Conservation (phyloP, 805 yeast species). For the Phaffomyces thermotolerans region DNA sequence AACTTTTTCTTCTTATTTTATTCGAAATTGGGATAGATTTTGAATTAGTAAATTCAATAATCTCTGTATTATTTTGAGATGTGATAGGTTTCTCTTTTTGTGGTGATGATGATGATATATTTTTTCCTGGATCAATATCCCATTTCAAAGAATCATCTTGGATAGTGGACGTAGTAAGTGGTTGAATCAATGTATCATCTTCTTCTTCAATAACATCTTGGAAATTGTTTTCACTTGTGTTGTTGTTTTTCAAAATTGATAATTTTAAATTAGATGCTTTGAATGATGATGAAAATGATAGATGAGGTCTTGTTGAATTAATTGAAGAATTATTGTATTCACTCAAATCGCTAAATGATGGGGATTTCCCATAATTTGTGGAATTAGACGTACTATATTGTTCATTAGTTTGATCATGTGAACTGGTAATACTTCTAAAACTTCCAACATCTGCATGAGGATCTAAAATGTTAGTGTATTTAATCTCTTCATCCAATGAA, state of each 20-base stretch:
- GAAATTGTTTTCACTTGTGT: background rate
- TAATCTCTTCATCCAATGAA: conserved; percentile 9
- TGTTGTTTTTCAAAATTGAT: conserved; percentile 8
- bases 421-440: conserved; percentile 10
- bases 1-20: conserved; percentile 1
- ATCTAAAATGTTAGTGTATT: conserved; percentile 1
- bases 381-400: conserved; percentile 25
- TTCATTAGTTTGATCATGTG: conserved; percentile 4
- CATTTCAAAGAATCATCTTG: conserved; percentile 18
- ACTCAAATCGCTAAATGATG: conserved; percentile 23
- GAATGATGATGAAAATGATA: conserved; percentile 11
- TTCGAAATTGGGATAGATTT: conserved; percentile 15
- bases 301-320: conserved; percentile 6
- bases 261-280: conserved; percentile 14
- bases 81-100: background rate
- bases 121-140: conserved; percentile 8
- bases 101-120: background rate
- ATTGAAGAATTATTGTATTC: conserved; percentile 14
- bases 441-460: conserved; percentile 8
- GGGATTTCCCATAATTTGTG: conserved; percentile 22
- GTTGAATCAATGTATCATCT: conserved; percentile 10
- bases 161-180: conserved; percentile 5
- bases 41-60: conserved; percentile 13
- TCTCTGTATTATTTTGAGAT: conserved; percentile 13
- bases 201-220: conserved; percentile 15